Percentiles rank a stretch among this genome's conserved stretches.
Evolutionary conservation across 2,329 filamentous ascomycete genomes (phyloP).

Genomic region (Fusarium nematophilum): DNA sequence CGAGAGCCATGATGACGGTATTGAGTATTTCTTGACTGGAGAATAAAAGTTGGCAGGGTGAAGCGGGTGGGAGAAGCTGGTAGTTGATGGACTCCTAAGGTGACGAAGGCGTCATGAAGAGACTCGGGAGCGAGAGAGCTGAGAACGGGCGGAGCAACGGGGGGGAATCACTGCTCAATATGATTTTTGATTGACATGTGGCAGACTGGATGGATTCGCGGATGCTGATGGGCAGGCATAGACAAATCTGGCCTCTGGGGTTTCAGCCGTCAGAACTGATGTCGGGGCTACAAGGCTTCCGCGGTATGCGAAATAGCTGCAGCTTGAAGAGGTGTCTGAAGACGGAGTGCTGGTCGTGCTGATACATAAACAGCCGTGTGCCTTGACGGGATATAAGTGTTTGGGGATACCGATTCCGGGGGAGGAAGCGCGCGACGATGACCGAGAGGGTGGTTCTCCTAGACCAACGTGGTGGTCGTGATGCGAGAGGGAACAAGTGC

Average conservation of each 20-base stretch:
- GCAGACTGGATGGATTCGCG: constrained; percentile 61
- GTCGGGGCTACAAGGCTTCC: constrained; percentile 91
- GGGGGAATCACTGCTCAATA: constrained; percentile 65
- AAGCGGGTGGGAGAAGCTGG: constrained; percentile 32
- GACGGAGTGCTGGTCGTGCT: constrained; percentile 90
- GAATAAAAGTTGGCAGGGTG: constrained; percentile 30
- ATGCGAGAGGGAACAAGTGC: constrained; percentile 16
- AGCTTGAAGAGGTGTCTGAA: constrained; percentile 96
- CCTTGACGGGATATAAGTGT: constrained; percentile 48
- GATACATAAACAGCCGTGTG: constrained; percentile 91
- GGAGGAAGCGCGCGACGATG: constrained; percentile 20
- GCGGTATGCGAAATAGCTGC: constrained; percentile 96
- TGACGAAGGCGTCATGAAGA: constrained; percentile 55
- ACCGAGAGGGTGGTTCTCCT: constrained; percentile 22
- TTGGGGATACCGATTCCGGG: constrained; percentile 38
- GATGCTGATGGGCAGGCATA: constrained; percentile 66
- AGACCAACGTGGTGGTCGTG: constrained; percentile 24
- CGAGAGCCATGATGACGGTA: constrained; percentile 86
- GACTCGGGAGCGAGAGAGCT: constrained; percentile 48
- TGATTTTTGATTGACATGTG: constrained; percentile 67
- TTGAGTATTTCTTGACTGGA: constrained; percentile 31
- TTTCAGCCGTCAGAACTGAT: constrained; percentile 93
- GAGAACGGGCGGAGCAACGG: constrained; percentile 54
- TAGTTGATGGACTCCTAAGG: constrained; percentile 28
- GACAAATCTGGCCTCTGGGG: constrained; percentile 57